Conservation (phyloP, 805 yeast genomes). For the Blastobotrys parvus region DNA sequence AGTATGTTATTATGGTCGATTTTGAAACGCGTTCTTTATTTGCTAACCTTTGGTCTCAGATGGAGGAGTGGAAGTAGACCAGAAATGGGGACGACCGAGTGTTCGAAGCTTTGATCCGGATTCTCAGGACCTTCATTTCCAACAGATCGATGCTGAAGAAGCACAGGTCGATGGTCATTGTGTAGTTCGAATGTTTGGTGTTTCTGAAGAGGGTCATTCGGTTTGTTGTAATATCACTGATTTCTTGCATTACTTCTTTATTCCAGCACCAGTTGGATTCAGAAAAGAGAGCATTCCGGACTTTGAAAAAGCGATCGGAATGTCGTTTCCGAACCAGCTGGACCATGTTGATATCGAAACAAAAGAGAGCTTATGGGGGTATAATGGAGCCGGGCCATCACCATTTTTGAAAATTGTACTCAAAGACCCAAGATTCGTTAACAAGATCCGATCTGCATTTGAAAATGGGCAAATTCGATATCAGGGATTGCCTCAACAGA, state of each 20-base stretch:
- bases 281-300: slow-evolving; percentile 40
- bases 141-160: slow-evolving; percentile 94
- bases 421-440: slow-evolving; percentile 55
- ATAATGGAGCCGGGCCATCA: slow-evolving; percentile 62
- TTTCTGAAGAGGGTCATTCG: slow-evolving; percentile 78
- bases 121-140: slow-evolving; percentile 40
- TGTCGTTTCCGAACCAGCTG: slow-evolving; percentile 42
- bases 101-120: slow-evolving; percentile 34
- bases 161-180: slow-evolving; percentile 46
- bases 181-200: slow-evolving; percentile 79
- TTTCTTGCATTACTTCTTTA: slow-evolving; percentile 82
- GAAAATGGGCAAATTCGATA: slow-evolving; percentile 72
- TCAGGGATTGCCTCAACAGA: slow-evolving; percentile 44
- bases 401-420: slow-evolving; percentile 74
- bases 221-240: slow-evolving; percentile 86
- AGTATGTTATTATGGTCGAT: slow-evolving; percentile 2
- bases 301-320: slow-evolving; percentile 7
- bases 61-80: slow-evolving; percentile 22
- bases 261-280: slow-evolving; percentile 82
- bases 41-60: no score
- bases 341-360: slow-evolving; percentile 53
- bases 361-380: slow-evolving; percentile 94
- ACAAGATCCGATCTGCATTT: slow-evolving; percentile 66
- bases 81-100: slow-evolving; percentile 48
- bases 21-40: no score